Conservation (phyloP, 140 eudicot species). For the Stevia rebaudiana region DNA sequence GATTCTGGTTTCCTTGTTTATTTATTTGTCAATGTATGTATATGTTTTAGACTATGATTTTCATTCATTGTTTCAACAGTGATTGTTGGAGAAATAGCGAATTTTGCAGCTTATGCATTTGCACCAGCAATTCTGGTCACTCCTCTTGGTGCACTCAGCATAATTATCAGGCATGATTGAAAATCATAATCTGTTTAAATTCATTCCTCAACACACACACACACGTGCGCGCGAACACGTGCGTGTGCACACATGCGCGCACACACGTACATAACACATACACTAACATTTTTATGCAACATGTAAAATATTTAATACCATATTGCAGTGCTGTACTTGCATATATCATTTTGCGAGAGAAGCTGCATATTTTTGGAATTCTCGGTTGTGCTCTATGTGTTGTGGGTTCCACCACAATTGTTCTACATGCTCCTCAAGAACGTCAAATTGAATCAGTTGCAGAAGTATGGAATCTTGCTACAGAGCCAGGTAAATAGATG, state of each 20-base stretch:
- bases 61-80: constrained; percentile 1
- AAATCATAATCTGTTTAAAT: constrained; percentile 2
- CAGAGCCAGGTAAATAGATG: constrained; percentile 76
- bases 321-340: constrained; percentile 94
- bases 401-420: constrained; percentile 95
- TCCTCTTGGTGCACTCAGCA: constrained; percentile 79
- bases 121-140: constrained; percentile 82
- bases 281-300: neutral
- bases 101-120: constrained; percentile 78
- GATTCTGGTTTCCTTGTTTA: neutral
- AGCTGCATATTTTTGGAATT: constrained; percentile 83
- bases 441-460: constrained; percentile 84
- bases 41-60: neutral
- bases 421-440: constrained; percentile 93
- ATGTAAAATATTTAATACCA: constrained; percentile 13
- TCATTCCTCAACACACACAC: too few species aligned
- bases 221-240: too few species aligned
- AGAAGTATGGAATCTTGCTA: constrained; percentile 98
- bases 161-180: constrained; percentile 60
- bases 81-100: constrained; percentile 74
- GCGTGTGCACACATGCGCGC: too few species aligned
- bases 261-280: neutral
- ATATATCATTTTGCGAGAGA: constrained; percentile 79
- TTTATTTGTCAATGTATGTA: neutral
- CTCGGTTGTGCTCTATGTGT: constrained; percentile 96